Evolutionary conservation across 208 protist species (phyloP).

Genomic region (Acanthamoeba culbertsoni): DNA sequence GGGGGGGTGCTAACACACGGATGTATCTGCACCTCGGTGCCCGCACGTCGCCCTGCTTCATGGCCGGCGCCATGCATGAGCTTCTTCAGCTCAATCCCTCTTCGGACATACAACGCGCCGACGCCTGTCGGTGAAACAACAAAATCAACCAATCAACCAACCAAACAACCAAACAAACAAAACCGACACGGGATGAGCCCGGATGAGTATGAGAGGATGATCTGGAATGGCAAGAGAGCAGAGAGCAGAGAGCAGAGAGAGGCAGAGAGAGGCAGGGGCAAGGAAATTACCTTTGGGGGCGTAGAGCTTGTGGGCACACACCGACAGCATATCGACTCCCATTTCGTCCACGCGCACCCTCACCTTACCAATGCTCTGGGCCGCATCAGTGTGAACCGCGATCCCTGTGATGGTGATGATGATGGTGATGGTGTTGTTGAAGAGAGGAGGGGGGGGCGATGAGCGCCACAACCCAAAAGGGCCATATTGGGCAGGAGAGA

Average conservation of each 20-base stretch:
- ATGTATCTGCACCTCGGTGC: slow-evolving; percentile 57
- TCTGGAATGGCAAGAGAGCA: too few relatives aligned
- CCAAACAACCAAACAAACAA: background rate
- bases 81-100: background rate
- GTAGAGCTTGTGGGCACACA: slow-evolving; percentile 80
- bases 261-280: too few relatives aligned
- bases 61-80: slow-evolving; percentile 47
- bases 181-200: background rate
- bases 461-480: background rate
- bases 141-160: background rate
- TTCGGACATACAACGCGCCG: slow-evolving; percentile 17
- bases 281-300: slow-evolving; percentile 50
- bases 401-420: slow-evolving; percentile 68
- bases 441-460: background rate
- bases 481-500: background rate
- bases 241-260: too few relatives aligned
- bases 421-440: background rate
- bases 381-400: slow-evolving; percentile 89
- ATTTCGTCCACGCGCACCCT: slow-evolving; percentile 68
- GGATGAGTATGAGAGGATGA: too few relatives aligned
- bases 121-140: background rate
- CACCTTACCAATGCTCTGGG: slow-evolving; percentile 83
- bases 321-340: slow-evolving; percentile 75
- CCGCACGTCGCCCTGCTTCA: background rate
- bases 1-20: background rate